Evolutionary conservation across 148 eudicot species (phyloP), one percentile per base, ranked within the genome.

Genomic region (Diospyros lotus): DNA sequence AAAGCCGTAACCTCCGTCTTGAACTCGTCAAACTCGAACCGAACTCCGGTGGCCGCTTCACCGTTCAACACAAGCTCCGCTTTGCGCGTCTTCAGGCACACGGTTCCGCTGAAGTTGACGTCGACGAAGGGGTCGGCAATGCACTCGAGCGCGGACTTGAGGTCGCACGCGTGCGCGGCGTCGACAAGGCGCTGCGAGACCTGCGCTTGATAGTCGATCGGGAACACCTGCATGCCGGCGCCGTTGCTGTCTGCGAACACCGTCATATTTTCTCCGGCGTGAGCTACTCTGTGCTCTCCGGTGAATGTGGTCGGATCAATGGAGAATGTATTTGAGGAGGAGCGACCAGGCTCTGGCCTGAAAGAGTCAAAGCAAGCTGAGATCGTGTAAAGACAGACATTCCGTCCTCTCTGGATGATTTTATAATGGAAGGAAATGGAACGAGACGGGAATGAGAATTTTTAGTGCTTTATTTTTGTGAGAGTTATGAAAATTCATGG

Each of bases 1-100:
- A 91, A 75, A 4, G 92, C 86, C 1, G 90, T 85, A 40, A 88
- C 91, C 58, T 91, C 91, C 3, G 92, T 87, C 74, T 75, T 84
- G 66, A 88, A 88, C 92, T 88, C 96, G 48, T 91, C 90, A 38
- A 80, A 82, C 82, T 88, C 92, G 18, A 78, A 41, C 0, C 69
- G 76, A 64, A 88, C 92, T 65, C 83, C 77, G 60, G 66, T 84
- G 42, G 89, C 61, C 42, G 72, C 73, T 82, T 91, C 91, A 15
- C 86, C 90, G 2, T 79, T 67, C 12, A 89, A 73, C 62, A 87
- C 83, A 52, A 90, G 72, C 78, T 90, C 90, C 2, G 90, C 73
- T 69, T 83, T 90, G 51, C 76, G 58, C 2, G 81, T 80, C 77
- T 81, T 80, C 76, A 90, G 60, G 18, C 68, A 68, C 38, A 90